A percentile compares a stretch with the other conserved stretches of the same genome.
These are phyloP conservation scores for Plicaturopsis crispa DNA, from an alignment of 768 basidiomycete genomes.

Conservation along the genomic window DNA sequence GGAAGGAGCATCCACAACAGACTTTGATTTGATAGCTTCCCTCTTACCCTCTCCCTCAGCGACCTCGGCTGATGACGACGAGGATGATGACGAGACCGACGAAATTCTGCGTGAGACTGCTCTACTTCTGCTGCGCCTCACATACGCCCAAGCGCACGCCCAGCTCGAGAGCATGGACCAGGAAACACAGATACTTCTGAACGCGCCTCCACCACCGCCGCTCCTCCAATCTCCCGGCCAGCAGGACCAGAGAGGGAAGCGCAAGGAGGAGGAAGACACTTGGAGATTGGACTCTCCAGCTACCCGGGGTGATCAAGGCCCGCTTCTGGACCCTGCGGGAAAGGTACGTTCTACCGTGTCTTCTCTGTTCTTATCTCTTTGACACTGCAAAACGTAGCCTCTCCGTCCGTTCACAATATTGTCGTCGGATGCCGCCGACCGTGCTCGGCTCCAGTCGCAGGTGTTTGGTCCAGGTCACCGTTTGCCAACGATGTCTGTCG, in stretches of 20 bases:
- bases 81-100: constrained; percentile 52
- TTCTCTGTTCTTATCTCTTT: neutral
- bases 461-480: constrained; percentile 83
- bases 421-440: constrained; percentile 59
- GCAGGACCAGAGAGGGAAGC: constrained; percentile 31
- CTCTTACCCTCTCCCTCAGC: constrained; percentile 37
- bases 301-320: constrained; percentile 41
- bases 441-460: constrained; percentile 64
- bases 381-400: constrained; percentile 39
- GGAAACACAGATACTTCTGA: constrained; percentile 63
- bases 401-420: constrained; percentile 90
- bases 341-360: constrained; percentile 42
- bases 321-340: constrained; percentile 68
- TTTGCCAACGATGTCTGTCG: constrained; percentile 92
- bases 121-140: constrained; percentile 65
- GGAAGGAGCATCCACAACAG: constrained; percentile 28
- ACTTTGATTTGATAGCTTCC: constrained; percentile 59
- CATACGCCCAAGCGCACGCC: constrained; percentile 60
- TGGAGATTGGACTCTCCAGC: constrained; percentile 68
- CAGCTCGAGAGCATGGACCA: constrained; percentile 63
- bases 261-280: constrained; percentile 37
- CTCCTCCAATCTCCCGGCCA: constrained; percentile 16
- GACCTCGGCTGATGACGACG: constrained; percentile 26
- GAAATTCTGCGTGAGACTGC: constrained; percentile 60
- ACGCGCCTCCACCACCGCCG: constrained; percentile 38